Percentiles rank a stretch among this genome's conserved stretches.
phyloP scores from a whole-genome alignment of 495 filamentous ascomycete species.

The Aspergillus homomorphus region DNA sequence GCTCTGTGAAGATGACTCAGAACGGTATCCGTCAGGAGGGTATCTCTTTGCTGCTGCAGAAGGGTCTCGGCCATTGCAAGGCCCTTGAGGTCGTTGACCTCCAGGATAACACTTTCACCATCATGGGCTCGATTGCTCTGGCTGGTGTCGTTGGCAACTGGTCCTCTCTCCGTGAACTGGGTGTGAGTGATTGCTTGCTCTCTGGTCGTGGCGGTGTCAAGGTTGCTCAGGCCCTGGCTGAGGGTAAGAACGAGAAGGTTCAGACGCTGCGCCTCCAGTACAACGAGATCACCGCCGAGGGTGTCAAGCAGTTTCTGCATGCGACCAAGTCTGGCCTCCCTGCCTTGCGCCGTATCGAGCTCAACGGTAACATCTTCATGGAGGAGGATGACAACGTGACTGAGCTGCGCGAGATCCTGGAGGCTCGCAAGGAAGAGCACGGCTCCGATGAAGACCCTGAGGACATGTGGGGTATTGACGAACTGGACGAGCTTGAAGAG shows the following conservation, averaged over 20 bases:
- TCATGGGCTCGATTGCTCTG: constrained; percentile 73
- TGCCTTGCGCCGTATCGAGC: constrained; percentile 73
- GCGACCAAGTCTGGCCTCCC: constrained; percentile 64
- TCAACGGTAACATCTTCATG: constrained; percentile 93
- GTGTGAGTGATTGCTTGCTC: constrained; percentile 84
- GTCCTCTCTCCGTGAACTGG: constrained; percentile 75
- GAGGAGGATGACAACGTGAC: constrained; percentile 72
- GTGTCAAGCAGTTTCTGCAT: constrained; percentile 64
- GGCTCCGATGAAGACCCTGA: constrained; percentile 47
- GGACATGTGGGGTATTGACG: constrained; percentile 79
- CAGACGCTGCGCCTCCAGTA: constrained; percentile 83
- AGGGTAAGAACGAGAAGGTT: constrained; percentile 72
- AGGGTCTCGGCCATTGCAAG: constrained; percentile 67
- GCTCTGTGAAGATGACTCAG: constrained; percentile 93
- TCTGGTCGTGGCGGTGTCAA: constrained; percentile 72
- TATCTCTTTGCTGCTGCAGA: constrained; percentile 68
- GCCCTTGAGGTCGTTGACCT: constrained; percentile 75
- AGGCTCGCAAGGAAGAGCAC: constrained; percentile 56
- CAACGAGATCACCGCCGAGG: constrained; percentile 82
- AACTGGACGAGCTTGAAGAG: constrained; percentile 77
- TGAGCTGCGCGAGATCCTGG: constrained; percentile 48
- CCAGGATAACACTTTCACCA: constrained; percentile 96
- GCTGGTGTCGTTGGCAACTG: constrained; percentile 70
- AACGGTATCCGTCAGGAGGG: constrained; percentile 97
- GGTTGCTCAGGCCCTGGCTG: constrained; percentile 66